Percentiles rank a stretch among this genome's conserved stretches.
Conservation (phyloP, 345 rosid genomes). For the Mercurialis annua region DNA sequence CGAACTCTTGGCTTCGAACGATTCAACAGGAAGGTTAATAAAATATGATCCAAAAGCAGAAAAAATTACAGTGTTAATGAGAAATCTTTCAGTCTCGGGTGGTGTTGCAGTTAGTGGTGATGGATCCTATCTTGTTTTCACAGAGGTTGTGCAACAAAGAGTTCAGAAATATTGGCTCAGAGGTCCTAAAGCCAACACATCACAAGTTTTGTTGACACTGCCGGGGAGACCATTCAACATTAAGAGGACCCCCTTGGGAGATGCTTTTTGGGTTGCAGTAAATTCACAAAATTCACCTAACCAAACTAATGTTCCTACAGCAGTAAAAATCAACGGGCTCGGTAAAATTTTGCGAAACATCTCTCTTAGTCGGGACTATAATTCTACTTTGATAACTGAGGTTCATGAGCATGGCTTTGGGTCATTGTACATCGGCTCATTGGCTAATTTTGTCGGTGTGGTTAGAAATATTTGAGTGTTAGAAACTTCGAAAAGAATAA, state of each 20-base stretch:
- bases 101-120: slow-evolving; percentile 9
- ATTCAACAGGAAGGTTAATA: slow-evolving; percentile 4
- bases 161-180: slow-evolving; percentile 15
- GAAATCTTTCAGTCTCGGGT: neutral
- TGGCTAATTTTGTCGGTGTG: too few species aligned
- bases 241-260: neutral
- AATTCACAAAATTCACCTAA: neutral
- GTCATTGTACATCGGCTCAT: too few species aligned
- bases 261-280: slow-evolving; percentile 18
- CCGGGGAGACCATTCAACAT: slow-evolving; percentile 13
- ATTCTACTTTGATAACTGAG: too few species aligned
- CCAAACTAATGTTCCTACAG: neutral
- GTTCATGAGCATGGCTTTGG: too few species aligned
- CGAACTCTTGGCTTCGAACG: neutral
- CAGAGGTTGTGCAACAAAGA: neutral
- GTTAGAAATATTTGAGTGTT: too few species aligned
- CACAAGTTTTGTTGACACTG: slow-evolving; percentile 1
- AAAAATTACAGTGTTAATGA: neutral
- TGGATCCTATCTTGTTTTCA: neutral
- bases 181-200: slow-evolving; percentile 8
- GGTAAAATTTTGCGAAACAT: too few species aligned
- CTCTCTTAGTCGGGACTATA: too few species aligned
- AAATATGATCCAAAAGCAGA: neutral
- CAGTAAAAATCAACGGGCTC: neutral
- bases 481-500: too few species aligned